Evolutionary conservation across 2,329 filamentous ascomycete genomes (phyloP), one percentile per base, ranked within the genome.

Genomic region (Talaromyces verruculosus): DNA sequence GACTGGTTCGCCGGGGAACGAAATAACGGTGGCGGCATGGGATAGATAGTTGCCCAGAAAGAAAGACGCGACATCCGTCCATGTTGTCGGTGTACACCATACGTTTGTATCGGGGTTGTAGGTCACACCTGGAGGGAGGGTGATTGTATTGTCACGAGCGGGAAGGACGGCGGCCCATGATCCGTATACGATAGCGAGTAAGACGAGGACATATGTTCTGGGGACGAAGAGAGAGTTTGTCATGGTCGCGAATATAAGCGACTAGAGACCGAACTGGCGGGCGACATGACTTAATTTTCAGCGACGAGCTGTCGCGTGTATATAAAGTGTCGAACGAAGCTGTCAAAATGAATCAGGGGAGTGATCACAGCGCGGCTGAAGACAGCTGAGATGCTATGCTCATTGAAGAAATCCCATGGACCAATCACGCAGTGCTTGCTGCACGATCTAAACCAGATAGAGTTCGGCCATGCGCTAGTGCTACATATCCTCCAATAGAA

Each of bases 31-130:
- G 2, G 74, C 72, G 3, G 74, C 75, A 51, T 79, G 77, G 0
- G 77, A 72, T 2, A 77, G 58, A 58, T 77, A 80, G 65, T 80
- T 80, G 17, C 72, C 68, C 4, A 77, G 57, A 60, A 72, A 78
- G 67, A 79, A 80, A 6, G 64, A 61, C 2, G 68, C 61, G 6
- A 77, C 35, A 37, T 77, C 75, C 7, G 25, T 61, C 65, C 60
- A 67, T 64, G 37, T 59, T 28, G 65, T 64, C 19, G 65, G 65
- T 13, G 57, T 60, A 30, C 57, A 60, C 57, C 57, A 60, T 43
- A 60, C 35, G 7, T 60, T 60, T 8, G 57, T 60, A 28, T 33
- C 10, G 2, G 57, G 57, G 5, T 60, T n/a, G 19, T 60, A 60
- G 17, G 57, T 60, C 37, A 30, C 57, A 8, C 57, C 57, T 19